These are phyloP conservation scores for Xylaria longipes DNA, from an alignment of 495 filamentous ascomycete genomes.

Conservation along the genomic window DNA sequence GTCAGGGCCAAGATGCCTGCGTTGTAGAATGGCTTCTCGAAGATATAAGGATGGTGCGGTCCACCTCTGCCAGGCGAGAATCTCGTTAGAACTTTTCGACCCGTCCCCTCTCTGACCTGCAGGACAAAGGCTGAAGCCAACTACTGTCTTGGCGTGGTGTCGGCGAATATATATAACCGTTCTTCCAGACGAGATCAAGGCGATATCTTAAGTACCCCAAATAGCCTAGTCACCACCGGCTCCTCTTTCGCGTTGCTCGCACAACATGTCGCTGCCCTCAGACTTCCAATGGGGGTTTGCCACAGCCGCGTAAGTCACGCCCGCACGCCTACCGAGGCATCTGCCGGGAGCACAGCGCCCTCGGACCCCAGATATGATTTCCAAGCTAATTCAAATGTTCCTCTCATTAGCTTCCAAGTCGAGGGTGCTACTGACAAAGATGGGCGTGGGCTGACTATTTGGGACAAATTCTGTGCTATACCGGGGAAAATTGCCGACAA, in stretches of 20 bases:
- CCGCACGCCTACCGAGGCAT: neutral
- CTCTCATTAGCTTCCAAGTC: slow-evolving; percentile 69
- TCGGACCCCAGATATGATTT: neutral
- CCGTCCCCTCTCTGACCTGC: neutral
- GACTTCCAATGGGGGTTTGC: slow-evolving; percentile 87
- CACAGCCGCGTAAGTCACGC: slow-evolving; percentile 68
- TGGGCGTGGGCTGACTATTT: slow-evolving; percentile 76
- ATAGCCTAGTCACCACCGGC: slow-evolving; percentile 29
- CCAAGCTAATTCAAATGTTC: slow-evolving; percentile 30
- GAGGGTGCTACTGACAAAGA: slow-evolving; percentile 72
- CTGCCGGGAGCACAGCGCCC: neutral
- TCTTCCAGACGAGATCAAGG: slow-evolving; percentile 37
- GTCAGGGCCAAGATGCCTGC: slow-evolving; percentile 25
- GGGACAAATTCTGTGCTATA: slow-evolving; percentile 77
- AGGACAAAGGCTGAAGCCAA: slow-evolving; percentile 24
- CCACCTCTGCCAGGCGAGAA: slow-evolving; percentile 8
- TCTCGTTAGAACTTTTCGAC: slow-evolving; percentile 19
- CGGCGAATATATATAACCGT: slow-evolving; percentile 33
- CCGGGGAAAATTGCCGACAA: slow-evolving; percentile 78
- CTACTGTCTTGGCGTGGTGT: slow-evolving; percentile 33
- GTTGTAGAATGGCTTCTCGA: neutral
- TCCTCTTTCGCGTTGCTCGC: slow-evolving; percentile 23
- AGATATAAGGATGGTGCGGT: slow-evolving; percentile 15
- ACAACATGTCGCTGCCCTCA: slow-evolving; percentile 64
- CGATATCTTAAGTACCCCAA: slow-evolving; percentile 27